Conservation (phyloP, 257 asterid species). For the Solanum paucissectum region DNA sequence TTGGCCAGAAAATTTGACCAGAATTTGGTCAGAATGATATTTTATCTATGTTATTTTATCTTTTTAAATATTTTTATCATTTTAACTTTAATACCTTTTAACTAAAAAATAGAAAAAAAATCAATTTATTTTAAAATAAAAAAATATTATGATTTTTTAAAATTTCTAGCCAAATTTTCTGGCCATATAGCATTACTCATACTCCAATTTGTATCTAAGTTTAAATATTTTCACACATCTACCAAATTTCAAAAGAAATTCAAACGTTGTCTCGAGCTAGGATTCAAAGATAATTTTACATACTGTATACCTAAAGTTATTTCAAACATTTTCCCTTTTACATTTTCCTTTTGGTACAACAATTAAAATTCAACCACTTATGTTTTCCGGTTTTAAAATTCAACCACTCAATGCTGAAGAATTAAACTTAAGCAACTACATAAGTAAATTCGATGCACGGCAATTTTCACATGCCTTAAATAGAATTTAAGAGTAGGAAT, state of each 20-base stretch:
- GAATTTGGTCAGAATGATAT: too few relatives aligned
- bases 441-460: not conserved
- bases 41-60: too few relatives aligned
- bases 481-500: not conserved
- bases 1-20: too few relatives aligned
- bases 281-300: not conserved
- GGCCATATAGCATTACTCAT: too few relatives aligned
- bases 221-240: not conserved
- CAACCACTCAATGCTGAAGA: not conserved
- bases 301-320: not conserved
- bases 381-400: not conserved
- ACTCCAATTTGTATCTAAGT: too few relatives aligned
- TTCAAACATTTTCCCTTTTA: not conserved
- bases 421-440: slow-evolving; percentile 3
- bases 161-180: too few relatives aligned
- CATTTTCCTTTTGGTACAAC: too few relatives aligned
- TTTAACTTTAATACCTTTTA: too few relatives aligned
- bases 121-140: too few relatives aligned
- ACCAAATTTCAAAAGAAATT: not conserved
- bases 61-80: too few relatives aligned
- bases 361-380: not conserved
- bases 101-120: too few relatives aligned
- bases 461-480: not conserved
- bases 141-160: too few relatives aligned
- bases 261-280: not conserved